A percentile compares a stretch with the other conserved stretches of the same genome.
phyloP scores from a whole-genome alignment of 1,139 yeast genomes.

The Protomyces arabidopsidicola region DNA sequence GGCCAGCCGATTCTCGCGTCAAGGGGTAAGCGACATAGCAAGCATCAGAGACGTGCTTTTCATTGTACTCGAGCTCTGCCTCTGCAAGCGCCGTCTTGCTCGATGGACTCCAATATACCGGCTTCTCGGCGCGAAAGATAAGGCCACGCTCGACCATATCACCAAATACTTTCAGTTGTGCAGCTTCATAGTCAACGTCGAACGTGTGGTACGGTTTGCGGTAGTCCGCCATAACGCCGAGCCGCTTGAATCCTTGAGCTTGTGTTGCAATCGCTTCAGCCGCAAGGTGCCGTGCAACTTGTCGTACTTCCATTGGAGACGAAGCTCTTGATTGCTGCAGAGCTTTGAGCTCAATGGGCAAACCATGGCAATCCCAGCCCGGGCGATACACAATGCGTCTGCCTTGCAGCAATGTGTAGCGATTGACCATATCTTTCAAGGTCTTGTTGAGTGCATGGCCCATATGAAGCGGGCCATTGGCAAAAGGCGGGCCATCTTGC shows the following conservation, averaged over 20 bases:
- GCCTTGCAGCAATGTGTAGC: constrained; percentile 63
- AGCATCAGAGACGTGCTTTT: constrained; percentile 65
- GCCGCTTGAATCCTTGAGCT: constrained; percentile 55
- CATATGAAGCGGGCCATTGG: constrained; percentile 86
- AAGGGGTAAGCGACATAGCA: constrained; percentile 67
- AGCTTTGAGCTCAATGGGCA: constrained; percentile 90
- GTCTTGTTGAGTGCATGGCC: constrained; percentile 93
- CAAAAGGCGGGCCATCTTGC: constrained; percentile 98
- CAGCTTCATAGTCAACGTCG: constrained; percentile 54
- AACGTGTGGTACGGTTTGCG: constrained; percentile 66
- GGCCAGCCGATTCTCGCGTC: constrained; percentile 28
- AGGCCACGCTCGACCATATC: constrained; percentile 62
- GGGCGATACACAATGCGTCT: constrained; percentile 67
- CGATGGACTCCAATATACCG: constrained; percentile 97
- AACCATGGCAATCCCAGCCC: constrained; percentile 99
- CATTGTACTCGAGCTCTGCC: constrained; percentile 86
- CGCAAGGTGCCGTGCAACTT: constrained; percentile 66
- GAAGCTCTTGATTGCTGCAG: constrained; percentile 42
- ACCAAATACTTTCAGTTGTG: constrained; percentile 68
- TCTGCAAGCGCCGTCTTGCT: constrained; percentile 93
- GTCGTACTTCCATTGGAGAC: constrained; percentile 55
- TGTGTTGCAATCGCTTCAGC: constrained; percentile 59
- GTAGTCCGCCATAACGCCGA: constrained; percentile 84
- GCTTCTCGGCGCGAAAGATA: constrained; percentile 78
- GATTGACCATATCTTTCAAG: constrained; percentile 73